Percentiles rank a stretch among this genome's conserved stretches.
phyloP scores from a whole-genome alignment of 202 grass and related monocot species.

The Eragrostis tef region DNA sequence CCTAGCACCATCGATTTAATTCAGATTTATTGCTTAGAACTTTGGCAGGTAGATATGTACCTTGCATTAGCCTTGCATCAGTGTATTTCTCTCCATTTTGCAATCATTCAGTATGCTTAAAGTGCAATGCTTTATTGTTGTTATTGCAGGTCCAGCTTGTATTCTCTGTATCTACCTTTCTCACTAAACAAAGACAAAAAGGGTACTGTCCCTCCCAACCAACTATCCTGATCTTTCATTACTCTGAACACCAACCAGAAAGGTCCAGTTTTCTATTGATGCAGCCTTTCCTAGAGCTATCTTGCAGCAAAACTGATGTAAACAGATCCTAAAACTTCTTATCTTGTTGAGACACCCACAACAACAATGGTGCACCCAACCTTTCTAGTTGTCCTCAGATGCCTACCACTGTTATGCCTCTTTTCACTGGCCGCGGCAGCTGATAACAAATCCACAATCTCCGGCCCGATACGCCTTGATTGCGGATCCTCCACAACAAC shows the following conservation, averaged over 20 bases:
- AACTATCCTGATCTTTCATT: constrained; percentile 14
- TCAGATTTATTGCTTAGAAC: too few relatives aligned
- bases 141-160: constrained; percentile 25
- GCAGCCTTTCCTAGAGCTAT: background rate
- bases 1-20: too few relatives aligned
- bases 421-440: background rate
- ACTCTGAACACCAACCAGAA: background rate
- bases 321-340: background rate
- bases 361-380: constrained; percentile 3
- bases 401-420: constrained; percentile 15
- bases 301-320: background rate
- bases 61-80: too few relatives aligned
- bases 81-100: background rate
- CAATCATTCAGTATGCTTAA: background rate
- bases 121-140: background rate
- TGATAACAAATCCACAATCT: constrained; percentile 13
- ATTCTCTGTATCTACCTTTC: background rate
- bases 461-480: constrained; percentile 50
- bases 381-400: constrained; percentile 19
- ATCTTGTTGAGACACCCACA: constrained; percentile 1
- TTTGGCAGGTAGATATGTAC: too few relatives aligned
- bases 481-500: constrained; percentile 48
- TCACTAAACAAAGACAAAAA: background rate
- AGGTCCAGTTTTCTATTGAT: background rate
- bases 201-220: background rate